These are phyloP conservation scores for Fusarium pininemorale DNA, from an alignment of 2,329 filamentous ascomycete genomes.

Conservation along the genomic window DNA sequence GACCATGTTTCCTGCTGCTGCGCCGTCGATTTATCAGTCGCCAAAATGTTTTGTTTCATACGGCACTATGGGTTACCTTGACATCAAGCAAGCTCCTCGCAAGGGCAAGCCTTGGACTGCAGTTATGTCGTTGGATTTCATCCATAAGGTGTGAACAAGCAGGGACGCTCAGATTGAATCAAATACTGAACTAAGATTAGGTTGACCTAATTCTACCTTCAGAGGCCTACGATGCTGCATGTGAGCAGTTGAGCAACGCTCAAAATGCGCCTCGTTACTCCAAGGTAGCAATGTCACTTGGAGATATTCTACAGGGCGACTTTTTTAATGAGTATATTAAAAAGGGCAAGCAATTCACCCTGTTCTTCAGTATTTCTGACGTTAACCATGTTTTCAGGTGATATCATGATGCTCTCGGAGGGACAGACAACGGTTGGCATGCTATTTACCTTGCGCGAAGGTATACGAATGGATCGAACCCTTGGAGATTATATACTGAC, in stretches of 20 bases:
- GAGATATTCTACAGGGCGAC: conserved; percentile 73
- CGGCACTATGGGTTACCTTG: conserved; percentile 73
- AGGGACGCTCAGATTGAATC: no score
- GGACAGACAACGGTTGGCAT: conserved; percentile 76
- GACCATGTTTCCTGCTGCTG: conserved; percentile 57
- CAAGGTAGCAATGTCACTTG: conserved; percentile 76
- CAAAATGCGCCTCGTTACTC: conserved; percentile 62
- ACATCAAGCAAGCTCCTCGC: conserved; percentile 73
- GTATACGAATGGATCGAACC: conserved; percentile 50
- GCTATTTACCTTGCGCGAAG: conserved; percentile 75
- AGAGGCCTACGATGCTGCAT: conserved; percentile 65
- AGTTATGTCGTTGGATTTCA: conserved; percentile 71
- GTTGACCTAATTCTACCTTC: conserved; percentile 78
- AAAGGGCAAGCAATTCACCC: conserved; percentile 60
- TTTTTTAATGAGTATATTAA: conserved; percentile 92
- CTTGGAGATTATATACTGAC: neutral
- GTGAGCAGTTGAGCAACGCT: conserved; percentile 58
- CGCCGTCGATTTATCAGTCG: conserved; percentile 60
- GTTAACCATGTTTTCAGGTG: conserved; percentile 59
- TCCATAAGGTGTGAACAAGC: conserved; percentile 67
- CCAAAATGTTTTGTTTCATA: conserved; percentile 80
- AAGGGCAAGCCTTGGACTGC: conserved; percentile 81
- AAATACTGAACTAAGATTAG: conserved; percentile 40
- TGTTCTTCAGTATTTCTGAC: neutral
- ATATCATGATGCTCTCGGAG: conserved; percentile 85